Base-by-base conservation (phyloP, 179 eudicot genomes). In the Amaranthus tricolor region DNA sequence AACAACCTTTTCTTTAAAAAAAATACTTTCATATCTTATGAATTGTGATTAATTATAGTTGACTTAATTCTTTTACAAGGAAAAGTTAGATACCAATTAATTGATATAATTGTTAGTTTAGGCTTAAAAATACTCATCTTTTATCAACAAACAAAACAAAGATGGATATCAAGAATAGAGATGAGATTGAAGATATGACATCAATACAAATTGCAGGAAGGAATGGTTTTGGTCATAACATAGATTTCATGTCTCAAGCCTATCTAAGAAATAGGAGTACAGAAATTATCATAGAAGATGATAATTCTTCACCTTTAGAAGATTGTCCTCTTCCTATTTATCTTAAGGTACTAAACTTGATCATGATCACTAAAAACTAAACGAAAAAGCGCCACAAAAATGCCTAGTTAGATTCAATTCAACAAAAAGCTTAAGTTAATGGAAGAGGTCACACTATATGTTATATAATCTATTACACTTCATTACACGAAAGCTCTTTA, bases 191-290 rank as follows among this genome's bases (percentile, higher is more conserved):
- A 68, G 91, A 87, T 62, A 64, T 79, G 56, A 77, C 91, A 20
- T 44, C 89, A 10, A 82, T 93, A 89, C 94, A 93, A 45, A 83
- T 92, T 71, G 82, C 92, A 76, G 89, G 89, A 10, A 86, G 87
- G 72, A 89, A 82, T 76, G 87, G 94, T 12, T 92, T 92, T 83
- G 90, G 94, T 64, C 97, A 89, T 75, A 89, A 76, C 81, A 75
- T 89, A 19, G 98, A 91, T 72, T 85, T 90, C 84, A 86, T 89
- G 86, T 82, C 98, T 43, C 94, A 89, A 78, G 81, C 90, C 48
- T 92, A 87, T 74, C 74, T 83, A 13, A 86, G 88, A 71, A 89
- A 88, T 61, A 80, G 85, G 72, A 81, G 83, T 74, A 79, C 86
- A 4, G 86, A 83, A 78, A 88, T 88, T 63, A 86, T 83, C 62